Evolutionary conservation across 768 basidiomycete genomes (phyloP).

Genomic region (Calocybe cyanea): DNA sequence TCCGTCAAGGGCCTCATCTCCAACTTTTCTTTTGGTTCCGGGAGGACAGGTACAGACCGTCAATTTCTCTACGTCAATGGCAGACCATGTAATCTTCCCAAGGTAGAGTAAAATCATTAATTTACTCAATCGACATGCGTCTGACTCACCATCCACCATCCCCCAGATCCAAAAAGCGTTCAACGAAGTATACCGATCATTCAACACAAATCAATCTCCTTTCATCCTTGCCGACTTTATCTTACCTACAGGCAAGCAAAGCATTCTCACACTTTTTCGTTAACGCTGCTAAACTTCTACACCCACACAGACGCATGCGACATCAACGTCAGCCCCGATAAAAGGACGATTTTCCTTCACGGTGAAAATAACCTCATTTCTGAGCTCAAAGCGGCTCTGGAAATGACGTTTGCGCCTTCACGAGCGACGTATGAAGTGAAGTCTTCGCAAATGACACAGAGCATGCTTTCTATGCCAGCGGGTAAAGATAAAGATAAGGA

Average conservation of each 20-base stretch:
- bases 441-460: constrained; percentile 19
- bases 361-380: constrained; percentile 77
- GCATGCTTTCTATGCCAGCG: constrained; percentile 14
- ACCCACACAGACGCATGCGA: constrained; percentile 64
- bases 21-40: constrained; percentile 70
- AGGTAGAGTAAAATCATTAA: too few species aligned
- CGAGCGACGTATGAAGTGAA: constrained; percentile 70
- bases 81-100: constrained; percentile 76
- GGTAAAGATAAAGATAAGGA: not conserved
- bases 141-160: not conserved
- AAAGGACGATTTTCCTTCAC: constrained; percentile 91
- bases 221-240: constrained; percentile 82
- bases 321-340: constrained; percentile 95
- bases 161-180: constrained; percentile 80
- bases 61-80: constrained; percentile 95
- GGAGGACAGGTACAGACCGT: constrained; percentile 74
- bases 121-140: too few species aligned
- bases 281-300: not conserved
- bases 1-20: constrained; percentile 78
- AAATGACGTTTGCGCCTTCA: constrained; percentile 60
- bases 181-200: constrained; percentile 89
- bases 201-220: constrained; percentile 69
- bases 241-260: constrained; percentile 66
- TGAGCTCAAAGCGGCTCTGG: constrained; percentile 73
- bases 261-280: not conserved